These are phyloP conservation scores for Yarrowia keelungensis DNA, from an alignment of 805 yeast genomes.

Conservation along the genomic window DNA sequence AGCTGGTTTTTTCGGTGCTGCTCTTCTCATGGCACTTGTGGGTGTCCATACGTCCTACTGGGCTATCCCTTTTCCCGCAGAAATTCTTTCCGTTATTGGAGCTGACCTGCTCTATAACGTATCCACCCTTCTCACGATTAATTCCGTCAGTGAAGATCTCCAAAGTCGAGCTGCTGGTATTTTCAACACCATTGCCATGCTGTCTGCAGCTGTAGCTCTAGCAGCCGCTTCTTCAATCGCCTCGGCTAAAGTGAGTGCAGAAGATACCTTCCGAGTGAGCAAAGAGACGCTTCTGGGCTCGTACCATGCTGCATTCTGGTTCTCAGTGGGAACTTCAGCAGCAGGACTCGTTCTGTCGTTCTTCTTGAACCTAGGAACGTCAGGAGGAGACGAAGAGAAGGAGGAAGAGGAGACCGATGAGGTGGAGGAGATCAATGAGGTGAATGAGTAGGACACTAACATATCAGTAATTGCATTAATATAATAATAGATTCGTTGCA, in stretches of 20 bases:
- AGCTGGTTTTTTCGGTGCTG: slow-evolving; percentile 51
- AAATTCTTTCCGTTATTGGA: slow-evolving; percentile 54
- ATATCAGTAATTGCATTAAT: neutral
- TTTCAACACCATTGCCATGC: slow-evolving; percentile 55
- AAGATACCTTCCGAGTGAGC: slow-evolving; percentile 36
- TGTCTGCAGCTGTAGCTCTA: slow-evolving; percentile 55
- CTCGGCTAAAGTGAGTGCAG: slow-evolving; percentile 39
- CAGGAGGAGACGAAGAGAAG: slow-evolving; percentile 21
- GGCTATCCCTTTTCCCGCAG: slow-evolving; percentile 57
- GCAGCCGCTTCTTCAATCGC: slow-evolving; percentile 54
- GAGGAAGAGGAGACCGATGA: neutral
- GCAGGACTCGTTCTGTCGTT: slow-evolving; percentile 47
- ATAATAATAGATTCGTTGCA: neutral
- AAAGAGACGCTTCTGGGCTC: slow-evolving; percentile 40
- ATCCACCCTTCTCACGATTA: slow-evolving; percentile 54
- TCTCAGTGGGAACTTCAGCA: slow-evolving; percentile 52
- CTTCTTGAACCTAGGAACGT: slow-evolving; percentile 51
- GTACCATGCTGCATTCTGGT: slow-evolving; percentile 50
- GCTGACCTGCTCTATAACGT: slow-evolving; percentile 59
- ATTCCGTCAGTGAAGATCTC: slow-evolving; percentile 52
- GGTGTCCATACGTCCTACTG: slow-evolving; percentile 52
- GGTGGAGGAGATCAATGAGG: neutral
- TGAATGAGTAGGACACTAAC: too few relatives aligned
- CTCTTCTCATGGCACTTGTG: slow-evolving; percentile 56
- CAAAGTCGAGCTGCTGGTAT: slow-evolving; percentile 60